A percentile compares a stretch with the other conserved stretches of the same genome.
phyloP scores from a whole-genome alignment of 352 stramenopile genomes.

The Blastocystis hominis region DNA sequence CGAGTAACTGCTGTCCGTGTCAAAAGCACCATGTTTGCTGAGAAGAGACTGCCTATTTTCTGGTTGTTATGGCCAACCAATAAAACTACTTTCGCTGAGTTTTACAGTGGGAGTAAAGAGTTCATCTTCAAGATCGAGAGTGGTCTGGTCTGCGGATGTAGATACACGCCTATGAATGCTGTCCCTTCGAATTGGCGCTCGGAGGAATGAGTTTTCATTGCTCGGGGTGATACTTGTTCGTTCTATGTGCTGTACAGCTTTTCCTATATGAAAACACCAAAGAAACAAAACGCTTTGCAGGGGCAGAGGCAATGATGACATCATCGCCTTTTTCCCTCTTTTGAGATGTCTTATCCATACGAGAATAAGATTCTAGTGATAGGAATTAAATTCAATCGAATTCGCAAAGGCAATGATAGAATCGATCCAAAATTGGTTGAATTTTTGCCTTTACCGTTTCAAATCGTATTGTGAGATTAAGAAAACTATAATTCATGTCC shows the following conservation, averaged over 20 bases:
- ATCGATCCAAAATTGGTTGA: neutral
- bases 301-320: neutral
- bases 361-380: neutral
- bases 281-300: neutral
- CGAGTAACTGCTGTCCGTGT: constrained; percentile 46
- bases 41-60: constrained; percentile 27
- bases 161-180: constrained; percentile 41
- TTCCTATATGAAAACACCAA: neutral
- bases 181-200: constrained; percentile 2
- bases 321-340: constrained; percentile 26
- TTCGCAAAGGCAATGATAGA: neutral
- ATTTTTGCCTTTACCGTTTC: neutral
- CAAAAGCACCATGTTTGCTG: neutral
- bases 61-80: neutral
- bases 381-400: neutral
- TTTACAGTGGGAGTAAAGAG: constrained; percentile 40
- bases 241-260: neutral
- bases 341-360: neutral
- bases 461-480: neutral
- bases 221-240: neutral
- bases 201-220: neutral
- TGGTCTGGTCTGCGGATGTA: constrained; percentile 33
- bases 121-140: constrained; percentile 50
- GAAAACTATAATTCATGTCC: neutral
- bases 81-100: neutral